Evolutionary conservation across 2,329 filamentous ascomycete genomes (phyloP).

Genomic region (Aspergillus arachidicola): DNA sequence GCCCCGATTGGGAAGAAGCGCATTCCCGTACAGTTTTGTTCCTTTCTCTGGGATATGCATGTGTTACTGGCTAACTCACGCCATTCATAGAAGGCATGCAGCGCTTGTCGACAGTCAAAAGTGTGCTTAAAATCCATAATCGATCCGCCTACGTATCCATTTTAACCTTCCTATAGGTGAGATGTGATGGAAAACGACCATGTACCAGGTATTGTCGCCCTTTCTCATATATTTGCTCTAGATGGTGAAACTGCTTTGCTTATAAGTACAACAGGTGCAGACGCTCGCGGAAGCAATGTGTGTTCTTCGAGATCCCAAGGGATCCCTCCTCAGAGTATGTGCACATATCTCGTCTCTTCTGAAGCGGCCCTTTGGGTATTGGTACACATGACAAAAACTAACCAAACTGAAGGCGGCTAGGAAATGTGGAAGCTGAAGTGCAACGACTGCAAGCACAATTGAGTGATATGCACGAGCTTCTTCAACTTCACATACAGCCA

Average conservation of each 20-base stretch:
- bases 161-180: conserved; percentile 26
- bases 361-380: not conserved
- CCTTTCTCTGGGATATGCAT: not conserved
- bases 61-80: not conserved
- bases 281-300: conserved; percentile 37
- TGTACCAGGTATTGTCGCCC: conserved; percentile 33
- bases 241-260: not conserved
- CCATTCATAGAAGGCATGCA: conserved; percentile 37
- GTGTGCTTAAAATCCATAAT: conserved; percentile 15
- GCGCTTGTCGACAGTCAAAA: conserved; percentile 42
- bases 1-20: conserved; percentile 37
- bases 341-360: not conserved
- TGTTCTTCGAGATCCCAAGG: conserved; percentile 40
- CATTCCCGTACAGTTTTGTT: conserved; percentile 31
- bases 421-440: conserved; percentile 37
- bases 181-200: conserved; percentile 41
- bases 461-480: conserved; percentile 26
- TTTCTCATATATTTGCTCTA: not conserved
- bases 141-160: not conserved
- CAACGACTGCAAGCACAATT: conserved; percentile 31
- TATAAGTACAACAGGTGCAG: conserved; percentile 28
- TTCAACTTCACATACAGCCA: conserved; percentile 14
- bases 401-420: conserved; percentile 30
- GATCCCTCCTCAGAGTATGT: conserved; percentile 33
- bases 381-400: not conserved